Base-by-base conservation (phyloP, 2,329 filamentous ascomycete species). In the Trichophyton mentagrophytes region DNA sequence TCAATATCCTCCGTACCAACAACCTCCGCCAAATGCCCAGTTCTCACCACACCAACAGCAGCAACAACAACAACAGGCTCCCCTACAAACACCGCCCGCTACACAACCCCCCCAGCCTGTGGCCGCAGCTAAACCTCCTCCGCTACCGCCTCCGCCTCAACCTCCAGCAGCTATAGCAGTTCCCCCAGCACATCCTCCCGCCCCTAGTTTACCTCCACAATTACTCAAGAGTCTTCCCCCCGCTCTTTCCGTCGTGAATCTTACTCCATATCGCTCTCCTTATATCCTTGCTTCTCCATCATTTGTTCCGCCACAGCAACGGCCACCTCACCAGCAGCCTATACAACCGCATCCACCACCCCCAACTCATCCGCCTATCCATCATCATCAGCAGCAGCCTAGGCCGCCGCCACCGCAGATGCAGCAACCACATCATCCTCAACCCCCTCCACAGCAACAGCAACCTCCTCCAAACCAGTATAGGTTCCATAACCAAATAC, bases 221-320 rank as follows among this genome's bases (percentile, higher is more conserved):
- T 68, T 74, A 62, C 71, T 71, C 62, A 73, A 69, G 64, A 73
- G 69, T 60, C 71, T 76, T 58, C 74, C 73, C 17, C 67, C 71
- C 25, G 71, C 73, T 13, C 75, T 76, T 61, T 71, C 73, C 33
- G 68, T 70, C 49, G 68, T 69, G 8, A 67, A 67, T 5, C 69
- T 71, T 17, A 69, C 72, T 49, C 72, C 71, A 7, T 76, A 76
- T 60, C 72, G 71, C 44, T 76, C 74, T 27, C 74, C 74, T 36
- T 76, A 76, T 63, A 70, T 73, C 55, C 70, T 70, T 60, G 69
- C 72, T 51, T 70, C 73, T 13, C 67, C 73, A 27, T 68, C 72
- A 25, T 62, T 60, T 27, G 61, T 64, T 17, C 64, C 60, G 65
- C 40, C 64, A 38, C 65, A 57, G 65, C 63, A 40, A 64, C 68